Conservation (phyloP, 2,329 filamentous ascomycete species). For the Cladosporium sp. region DNA sequence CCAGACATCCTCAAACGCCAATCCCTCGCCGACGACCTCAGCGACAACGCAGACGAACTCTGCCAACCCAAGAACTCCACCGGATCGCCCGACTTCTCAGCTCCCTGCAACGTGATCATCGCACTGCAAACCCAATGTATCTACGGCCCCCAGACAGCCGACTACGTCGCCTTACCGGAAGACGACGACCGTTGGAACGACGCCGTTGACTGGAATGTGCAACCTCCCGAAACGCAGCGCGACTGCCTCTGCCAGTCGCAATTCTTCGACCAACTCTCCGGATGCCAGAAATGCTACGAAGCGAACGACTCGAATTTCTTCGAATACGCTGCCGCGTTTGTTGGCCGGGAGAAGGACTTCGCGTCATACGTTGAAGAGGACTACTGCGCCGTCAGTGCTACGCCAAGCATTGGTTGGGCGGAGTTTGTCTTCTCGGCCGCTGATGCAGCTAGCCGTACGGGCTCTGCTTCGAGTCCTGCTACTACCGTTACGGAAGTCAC, state of each 20-base stretch:
- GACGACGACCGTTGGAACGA: neutral
- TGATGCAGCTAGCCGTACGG: too few relatives aligned
- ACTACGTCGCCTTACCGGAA: neutral
- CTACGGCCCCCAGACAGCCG: slow-evolving; percentile 18
- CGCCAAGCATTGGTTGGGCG: neutral
- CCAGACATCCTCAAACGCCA: too few relatives aligned
- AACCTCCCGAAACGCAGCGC: slow-evolving; percentile 14
- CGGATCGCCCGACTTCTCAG: slow-evolving; percentile 20
- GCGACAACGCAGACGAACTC: neutral
- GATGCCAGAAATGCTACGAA: slow-evolving; percentile 22
- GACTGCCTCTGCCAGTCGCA: slow-evolving; percentile 24
- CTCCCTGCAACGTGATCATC: slow-evolving; percentile 23
- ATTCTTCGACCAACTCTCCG: slow-evolving; percentile 19
- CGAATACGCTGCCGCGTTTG: neutral
- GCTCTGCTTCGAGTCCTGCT: too few relatives aligned
- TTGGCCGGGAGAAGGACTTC: neutral
- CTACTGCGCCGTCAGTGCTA: neutral
- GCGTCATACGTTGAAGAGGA: neutral
- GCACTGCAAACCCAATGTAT: slow-evolving; percentile 17
- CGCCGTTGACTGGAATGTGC: neutral
- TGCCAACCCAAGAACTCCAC: slow-evolving; percentile 23
- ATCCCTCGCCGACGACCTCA: too few relatives aligned
- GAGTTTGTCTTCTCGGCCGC: too few relatives aligned
- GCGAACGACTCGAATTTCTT: slow-evolving; percentile 16
- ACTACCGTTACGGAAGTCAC: too few relatives aligned